Evolutionary conservation across 73 alveolate genomes (phyloP), one percentile per base, ranked within the genome.

Genomic region (Paramecium primaurelia): DNA sequence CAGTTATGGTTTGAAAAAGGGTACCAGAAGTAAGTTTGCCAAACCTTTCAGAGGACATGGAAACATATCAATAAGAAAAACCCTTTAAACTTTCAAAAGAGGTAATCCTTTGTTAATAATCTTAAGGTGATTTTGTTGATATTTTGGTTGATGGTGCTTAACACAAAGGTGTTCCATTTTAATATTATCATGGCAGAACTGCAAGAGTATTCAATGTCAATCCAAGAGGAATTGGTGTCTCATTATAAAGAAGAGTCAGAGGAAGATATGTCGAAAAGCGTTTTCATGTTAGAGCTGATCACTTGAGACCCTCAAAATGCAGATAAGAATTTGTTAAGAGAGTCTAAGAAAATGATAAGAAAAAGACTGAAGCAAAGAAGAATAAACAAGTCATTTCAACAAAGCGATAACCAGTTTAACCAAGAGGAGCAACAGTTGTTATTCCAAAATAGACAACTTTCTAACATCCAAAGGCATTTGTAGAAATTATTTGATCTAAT

Each of bases 321-420:
- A 96, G 99, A 94, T 99, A 97, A 84, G 99, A 97, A 80, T 98
- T 98, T 97, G 95, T 96, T 94, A 94, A 96, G 92, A 98, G 99
- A 92, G 99, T 98, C 87, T 94, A 94, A 93, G 98, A 92, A 59
- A 93, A 95, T 40, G 98, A 93, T 92, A 96, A 93, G 40, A 97
- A 97, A 47, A 95, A 94, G 73, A 83, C 86, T 8, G 96, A 95
- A 42, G 99, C 92, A 47, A 89, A 89, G 58, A 89, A 89, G 92
- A 83, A 77, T 40, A 83, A 83, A 34, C 71, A 71, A 83, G 51
- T 38, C 12, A 77, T 89, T 85, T 89, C 94, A 47, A 89, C 94
- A 59, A 89, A 89, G 92, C 71, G 94, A 71, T 47, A 89, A 59
- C 94, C 94, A 58, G 94, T 77, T 68, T 47, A 45, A 68, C 94